Evolutionary conservation across 345 rosid species (phyloP), one percentile per base, ranked within the genome.

Genomic region (Erucastrum elatum): DNA sequence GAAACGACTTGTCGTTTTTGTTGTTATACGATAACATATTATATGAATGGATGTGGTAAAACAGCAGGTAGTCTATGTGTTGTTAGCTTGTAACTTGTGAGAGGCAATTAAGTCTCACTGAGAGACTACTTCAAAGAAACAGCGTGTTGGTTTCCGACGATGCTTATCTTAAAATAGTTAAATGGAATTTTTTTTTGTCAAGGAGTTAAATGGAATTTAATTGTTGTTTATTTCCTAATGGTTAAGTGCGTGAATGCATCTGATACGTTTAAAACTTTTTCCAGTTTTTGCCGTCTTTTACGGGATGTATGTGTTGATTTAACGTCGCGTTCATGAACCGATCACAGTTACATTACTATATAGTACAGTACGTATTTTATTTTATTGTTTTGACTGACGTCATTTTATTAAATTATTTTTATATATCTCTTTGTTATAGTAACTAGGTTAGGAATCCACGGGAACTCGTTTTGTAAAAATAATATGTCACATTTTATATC

Each of bases 281-380:
- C 12, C 29, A 1, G 17, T 7, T 5, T 7, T 64, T 71, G 66
- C 72, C 72, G 68, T 44, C 2, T 33, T 66, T 66, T 49, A 33
- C 56, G 77, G 77, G 69, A 8, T 65, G 77, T 66, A 33, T 78
- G 72, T 77, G 53, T 77, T 30, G 68, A 17, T 78, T 41, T 5
- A 13, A 65, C 9, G 74, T 67, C 74, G 7, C 56, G 39, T 79
- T 79, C 82, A 79, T 79, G 70, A 67, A 73, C 70, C 69, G 11
- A 46, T 2, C 77, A 71, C 61, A 71, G 61, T 64, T 55, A 29
- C 34, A n/a, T 56, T 35, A 64, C 35, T 75, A 51, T 21, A 61
- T 15, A 59, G 64, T 59, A 59, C 39, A 41, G 15, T 76, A 7
- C 59, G 15, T 41, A 37, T 26, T 37, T 39, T 59, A 51, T 67